Base-by-base conservation (phyloP, 2,329 filamentous ascomycete genomes). In the Botrytis galanthina region DNA sequence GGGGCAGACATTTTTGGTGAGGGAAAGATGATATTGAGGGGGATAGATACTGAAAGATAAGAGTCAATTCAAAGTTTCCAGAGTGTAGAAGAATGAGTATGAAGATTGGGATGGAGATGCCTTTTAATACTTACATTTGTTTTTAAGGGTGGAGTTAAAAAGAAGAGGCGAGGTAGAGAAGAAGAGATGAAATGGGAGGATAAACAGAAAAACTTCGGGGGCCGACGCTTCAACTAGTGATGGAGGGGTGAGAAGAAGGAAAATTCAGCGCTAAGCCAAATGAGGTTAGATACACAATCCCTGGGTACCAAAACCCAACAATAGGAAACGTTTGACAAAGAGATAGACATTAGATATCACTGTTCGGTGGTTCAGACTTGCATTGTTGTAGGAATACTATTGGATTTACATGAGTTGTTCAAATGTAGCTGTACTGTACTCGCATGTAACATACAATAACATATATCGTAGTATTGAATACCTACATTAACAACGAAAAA, bases 1-100 rank as follows among this genome's bases (percentile, higher is more conserved):
- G 80, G 80, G 70, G 80, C 79, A 77, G 80, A 78, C 80, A 81
- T 81, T 72, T 67, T 79, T 74, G 76, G 72, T 77, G 75, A 78
- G 73, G 73, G 75, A 70, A 60, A 51, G 60, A 63, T 57, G 75
- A 64, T 77, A 39, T 73, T 60, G 26, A 71, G 48, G 18, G 51
- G 37, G 73, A 32, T 67, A 68, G 46, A 44, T 70, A 37, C 63
- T 67, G 39, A 67, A 42, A 44, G 71, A 62, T 48, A 32, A 60
- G 57, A 57, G 48, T 69, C 35, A 69, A 44, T 46, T 60, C 26
- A 51, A 69, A 48, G 9, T 22, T 48, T 22, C 32, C 22, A 8
- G 14, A 32, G 48, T 10, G 4, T 26, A 42, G 22, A n/a, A 35
- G 10, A 8, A 66, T 66, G 32, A 48, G 22, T n/a, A n/a, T 29